These are phyloP conservation scores for Torulaspora globosa DNA, from an alignment of 1,139 yeast species.

Conservation along the genomic window DNA sequence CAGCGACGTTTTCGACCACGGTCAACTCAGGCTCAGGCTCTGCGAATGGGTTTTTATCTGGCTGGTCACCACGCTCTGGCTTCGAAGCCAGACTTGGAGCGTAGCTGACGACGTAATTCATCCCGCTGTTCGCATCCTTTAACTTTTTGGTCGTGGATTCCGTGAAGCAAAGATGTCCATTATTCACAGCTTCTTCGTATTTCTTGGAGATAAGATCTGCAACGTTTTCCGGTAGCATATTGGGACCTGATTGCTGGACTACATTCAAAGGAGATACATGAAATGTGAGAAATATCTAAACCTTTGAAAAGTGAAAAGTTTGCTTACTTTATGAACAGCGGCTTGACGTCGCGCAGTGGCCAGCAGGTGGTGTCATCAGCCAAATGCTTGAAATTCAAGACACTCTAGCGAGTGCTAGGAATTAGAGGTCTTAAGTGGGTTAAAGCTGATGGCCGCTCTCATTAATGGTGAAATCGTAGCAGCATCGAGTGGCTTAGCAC, in stretches of 20 bases:
- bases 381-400: conserved; percentile 1
- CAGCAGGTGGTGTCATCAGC: conserved; percentile 4
- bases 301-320: conserved; percentile 4
- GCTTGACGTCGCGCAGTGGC: conserved; percentile 9
- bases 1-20: conserved; percentile 47
- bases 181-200: conserved; percentile 37
- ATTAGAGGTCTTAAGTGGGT: background rate
- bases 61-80: conserved; percentile 45
- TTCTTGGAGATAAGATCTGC: conserved; percentile 31
- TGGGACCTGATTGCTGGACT: background rate
- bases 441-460: background rate
- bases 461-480: background rate
- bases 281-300: background rate
- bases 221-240: conserved; percentile 38
- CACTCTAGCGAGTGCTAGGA: background rate
- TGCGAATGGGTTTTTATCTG: conserved; percentile 61
- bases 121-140: conserved; percentile 34
- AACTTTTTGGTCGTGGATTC: conserved; percentile 34
- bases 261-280: background rate
- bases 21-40: conserved; percentile 76
- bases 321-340: conserved; percentile 3
- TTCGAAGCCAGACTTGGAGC: conserved; percentile 54
- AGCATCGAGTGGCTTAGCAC: background rate
- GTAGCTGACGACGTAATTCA: conserved; percentile 41
- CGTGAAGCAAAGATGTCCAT: conserved; percentile 38